Evolutionary conservation across 495 filamentous ascomycete species (phyloP).

Genomic region (Xylaria castorea): DNA sequence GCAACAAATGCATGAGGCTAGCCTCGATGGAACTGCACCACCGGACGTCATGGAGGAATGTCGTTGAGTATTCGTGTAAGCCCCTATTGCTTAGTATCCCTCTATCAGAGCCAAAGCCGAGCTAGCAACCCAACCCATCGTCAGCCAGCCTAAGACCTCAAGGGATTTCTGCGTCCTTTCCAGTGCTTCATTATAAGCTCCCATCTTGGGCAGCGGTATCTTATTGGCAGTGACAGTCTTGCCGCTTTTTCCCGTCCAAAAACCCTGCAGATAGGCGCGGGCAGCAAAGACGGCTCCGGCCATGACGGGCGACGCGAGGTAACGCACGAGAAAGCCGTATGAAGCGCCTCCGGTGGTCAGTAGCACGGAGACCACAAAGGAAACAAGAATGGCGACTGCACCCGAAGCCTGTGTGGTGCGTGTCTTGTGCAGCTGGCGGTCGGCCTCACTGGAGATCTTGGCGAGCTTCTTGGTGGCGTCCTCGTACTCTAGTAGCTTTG

Average conservation of each 20-base stretch:
- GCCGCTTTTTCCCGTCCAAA: conserved; percentile 28
- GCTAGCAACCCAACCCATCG: conserved; percentile 17
- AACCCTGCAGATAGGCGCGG: conserved; percentile 21
- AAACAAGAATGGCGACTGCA: conserved; percentile 32
- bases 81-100: conserved; percentile 7
- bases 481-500: conserved; percentile 51
- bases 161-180: conserved; percentile 19
- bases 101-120: conserved; percentile 13
- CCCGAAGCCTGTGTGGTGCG: conserved; percentile 49
- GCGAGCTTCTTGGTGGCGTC: conserved; percentile 49
- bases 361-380: conserved; percentile 28
- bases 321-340: conserved; percentile 28
- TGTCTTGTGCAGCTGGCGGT: conserved; percentile 49
- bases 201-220: conserved; percentile 32
- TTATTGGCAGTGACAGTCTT: conserved; percentile 8
- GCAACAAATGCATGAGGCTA: not conserved
- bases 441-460: conserved; percentile 46
- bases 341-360: conserved; percentile 21
- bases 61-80: not conserved
- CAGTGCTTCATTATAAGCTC: conserved; percentile 30
- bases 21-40: not conserved
- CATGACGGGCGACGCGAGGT: conserved; percentile 17
- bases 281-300: conserved; percentile 25
- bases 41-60: not conserved
- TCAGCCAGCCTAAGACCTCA: conserved; percentile 16